phyloP scores from a whole-genome alignment of 2,329 filamentous ascomycete species.

The Teratosphaeria gauchensis region DNA sequence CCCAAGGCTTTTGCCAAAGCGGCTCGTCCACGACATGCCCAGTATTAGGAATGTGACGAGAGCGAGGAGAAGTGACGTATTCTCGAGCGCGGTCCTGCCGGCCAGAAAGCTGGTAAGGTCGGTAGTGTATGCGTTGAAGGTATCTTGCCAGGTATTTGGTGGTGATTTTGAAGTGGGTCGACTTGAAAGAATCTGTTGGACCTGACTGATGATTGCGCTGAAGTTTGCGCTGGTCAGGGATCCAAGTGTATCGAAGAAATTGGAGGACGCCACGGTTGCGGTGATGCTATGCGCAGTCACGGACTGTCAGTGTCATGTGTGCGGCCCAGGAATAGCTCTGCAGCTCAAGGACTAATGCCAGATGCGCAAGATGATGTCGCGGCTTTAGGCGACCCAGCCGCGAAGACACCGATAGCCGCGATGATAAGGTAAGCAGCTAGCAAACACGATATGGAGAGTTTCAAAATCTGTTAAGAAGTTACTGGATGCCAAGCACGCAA shows the following conservation, averaged over 20 bases:
- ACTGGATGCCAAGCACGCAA: too few relatives aligned
- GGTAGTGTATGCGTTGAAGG: neutral
- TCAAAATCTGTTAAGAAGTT: too few relatives aligned
- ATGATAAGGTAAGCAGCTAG: slow-evolving; percentile 2
- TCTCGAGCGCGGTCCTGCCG: slow-evolving; percentile 19
- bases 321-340: neutral
- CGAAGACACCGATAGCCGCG: neutral
- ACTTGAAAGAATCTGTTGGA: neutral
- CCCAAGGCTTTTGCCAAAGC: slow-evolving; percentile 32
- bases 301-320: neutral
- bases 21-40: slow-evolving; percentile 39
- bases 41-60: slow-evolving; percentile 30
- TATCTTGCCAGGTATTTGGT: slow-evolving; percentile 5
- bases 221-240: neutral
- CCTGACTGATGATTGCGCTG: neutral
- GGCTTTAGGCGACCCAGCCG: neutral
- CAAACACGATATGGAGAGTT: neutral
- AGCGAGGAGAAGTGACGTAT: slow-evolving; percentile 23
- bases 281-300: neutral
- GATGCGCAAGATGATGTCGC: neutral
- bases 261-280: slow-evolving; percentile 20
- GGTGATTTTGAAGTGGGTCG: neutral
- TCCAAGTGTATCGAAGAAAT: slow-evolving; percentile 9
- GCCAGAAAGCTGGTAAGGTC: slow-evolving; percentile 15
- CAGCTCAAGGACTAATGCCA: neutral